Percentiles rank a stretch among this genome's conserved stretches.
Evolutionary conservation across 2,329 filamentous ascomycete species (phyloP).

Genomic region (Purpureocillium takamizusanense): DNA sequence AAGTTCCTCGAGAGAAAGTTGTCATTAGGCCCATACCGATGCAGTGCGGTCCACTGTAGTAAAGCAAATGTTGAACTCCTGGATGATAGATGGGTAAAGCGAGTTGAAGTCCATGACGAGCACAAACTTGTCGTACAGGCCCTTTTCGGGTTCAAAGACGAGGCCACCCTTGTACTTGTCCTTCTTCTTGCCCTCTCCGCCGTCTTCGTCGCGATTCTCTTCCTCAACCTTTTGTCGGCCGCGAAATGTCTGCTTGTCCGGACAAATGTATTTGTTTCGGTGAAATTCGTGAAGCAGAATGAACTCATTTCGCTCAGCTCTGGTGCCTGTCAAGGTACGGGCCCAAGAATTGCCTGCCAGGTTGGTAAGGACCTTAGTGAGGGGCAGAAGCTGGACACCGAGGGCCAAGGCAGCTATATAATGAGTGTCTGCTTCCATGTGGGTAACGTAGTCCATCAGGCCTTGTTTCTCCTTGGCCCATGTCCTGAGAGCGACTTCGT

Average conservation of each 20-base stretch:
- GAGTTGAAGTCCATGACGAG: constrained; percentile 99
- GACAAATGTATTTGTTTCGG: constrained; percentile 94
- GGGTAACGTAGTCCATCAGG: constrained; percentile 84
- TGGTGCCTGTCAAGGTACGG: constrained; percentile 86
- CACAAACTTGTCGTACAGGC: constrained; percentile 95
- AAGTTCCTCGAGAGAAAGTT: too few species aligned
- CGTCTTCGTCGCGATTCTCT: constrained; percentile 58
- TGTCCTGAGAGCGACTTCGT: constrained; percentile 74
- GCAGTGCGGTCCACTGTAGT: constrained; percentile 81
- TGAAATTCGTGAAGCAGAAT: constrained; percentile 97
- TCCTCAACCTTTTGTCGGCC: constrained; percentile 65
- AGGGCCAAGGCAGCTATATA: constrained; percentile 88
- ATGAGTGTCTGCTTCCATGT: constrained; percentile 92
- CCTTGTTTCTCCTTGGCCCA: constrained; percentile 74
- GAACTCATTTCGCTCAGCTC: constrained; percentile 97
- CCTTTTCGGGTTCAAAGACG: constrained; percentile 95
- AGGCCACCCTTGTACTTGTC: constrained; percentile 99
- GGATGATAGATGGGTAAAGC: constrained; percentile 95
- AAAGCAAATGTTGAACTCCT: constrained; percentile 99
- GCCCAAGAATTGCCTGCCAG: constrained; percentile 98
- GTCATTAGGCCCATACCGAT: constrained; percentile 37
- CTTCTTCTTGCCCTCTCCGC: constrained; percentile 80
- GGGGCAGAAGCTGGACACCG: constrained; percentile 80
- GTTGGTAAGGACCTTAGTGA: constrained; percentile 94
- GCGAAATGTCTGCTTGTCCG: constrained; percentile 82